Evolutionary conservation across 148 eudicot genomes (phyloP).

Genomic region (Arbutus unedo): DNA sequence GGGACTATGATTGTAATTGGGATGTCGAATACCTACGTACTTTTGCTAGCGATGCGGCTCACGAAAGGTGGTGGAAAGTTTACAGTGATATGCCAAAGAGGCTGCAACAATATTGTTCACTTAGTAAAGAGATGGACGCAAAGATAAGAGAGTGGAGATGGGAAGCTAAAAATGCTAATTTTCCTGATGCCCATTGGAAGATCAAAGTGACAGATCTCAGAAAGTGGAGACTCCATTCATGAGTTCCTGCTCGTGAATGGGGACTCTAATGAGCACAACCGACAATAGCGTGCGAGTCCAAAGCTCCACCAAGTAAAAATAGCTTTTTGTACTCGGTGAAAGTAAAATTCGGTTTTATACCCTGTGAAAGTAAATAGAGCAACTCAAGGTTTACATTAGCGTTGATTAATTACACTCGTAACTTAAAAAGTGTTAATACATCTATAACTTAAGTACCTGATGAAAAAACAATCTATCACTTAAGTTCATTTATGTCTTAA

Average conservation of each 20-base stretch:
- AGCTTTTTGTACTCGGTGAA: too few relatives aligned
- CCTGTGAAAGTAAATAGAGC: too few relatives aligned
- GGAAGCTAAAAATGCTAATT: neutral
- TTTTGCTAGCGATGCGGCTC: conserved; percentile 52
- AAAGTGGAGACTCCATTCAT: conserved; percentile 16
- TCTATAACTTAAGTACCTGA: too few relatives aligned
- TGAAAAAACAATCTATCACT: too few relatives aligned
- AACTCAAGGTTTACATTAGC: too few relatives aligned
- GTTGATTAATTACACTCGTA: too few relatives aligned
- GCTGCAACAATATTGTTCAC: conserved; percentile 37
- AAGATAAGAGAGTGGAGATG: conserved; percentile 13
- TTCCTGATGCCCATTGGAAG: conserved; percentile 53
- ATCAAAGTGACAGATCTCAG: conserved; percentile 60
- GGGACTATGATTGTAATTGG: conserved; percentile 72
- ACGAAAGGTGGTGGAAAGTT: conserved; percentile 54
- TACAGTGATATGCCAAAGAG: conserved; percentile 40
- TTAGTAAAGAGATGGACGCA: conserved; percentile 3
- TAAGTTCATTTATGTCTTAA: too few relatives aligned
- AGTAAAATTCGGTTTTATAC: too few relatives aligned
- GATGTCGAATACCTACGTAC: conserved; percentile 22
- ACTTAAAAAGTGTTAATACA: too few relatives aligned
- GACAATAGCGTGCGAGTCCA: too few relatives aligned
- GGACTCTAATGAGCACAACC: too few relatives aligned
- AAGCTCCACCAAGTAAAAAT: too few relatives aligned
- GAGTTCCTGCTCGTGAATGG: neutral